A percentile compares a stretch with the other conserved stretches of the same genome.
phyloP scores from a whole-genome alignment of 495 filamentous ascomycete species.

The Cercophora sp. region DNA sequence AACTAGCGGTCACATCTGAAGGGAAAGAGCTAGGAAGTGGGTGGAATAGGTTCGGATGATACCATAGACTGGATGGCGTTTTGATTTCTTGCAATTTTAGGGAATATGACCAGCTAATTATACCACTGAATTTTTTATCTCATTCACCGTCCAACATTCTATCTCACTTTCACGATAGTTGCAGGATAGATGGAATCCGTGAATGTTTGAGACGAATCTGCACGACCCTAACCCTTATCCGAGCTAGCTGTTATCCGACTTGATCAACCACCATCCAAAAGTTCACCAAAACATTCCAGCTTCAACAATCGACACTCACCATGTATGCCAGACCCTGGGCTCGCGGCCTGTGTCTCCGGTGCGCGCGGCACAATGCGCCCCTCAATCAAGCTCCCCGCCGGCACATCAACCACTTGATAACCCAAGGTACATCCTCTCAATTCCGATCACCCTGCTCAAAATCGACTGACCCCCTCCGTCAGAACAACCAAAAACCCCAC shows the following conservation, averaged over 20 bases:
- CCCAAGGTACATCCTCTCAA: slow-evolving; percentile 15
- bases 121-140: too few relatives aligned
- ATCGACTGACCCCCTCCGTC: background rate
- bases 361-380: slow-evolving; percentile 10
- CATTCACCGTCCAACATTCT: too few relatives aligned
- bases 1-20: slow-evolving; percentile 68
- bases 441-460: background rate
- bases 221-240: slow-evolving; percentile 10
- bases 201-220: too few relatives aligned
- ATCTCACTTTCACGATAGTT: background rate
- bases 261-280: too few relatives aligned
- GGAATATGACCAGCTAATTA: background rate
- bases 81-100: background rate
- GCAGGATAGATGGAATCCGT: too few relatives aligned
- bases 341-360: slow-evolving; percentile 19
- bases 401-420: slow-evolving; percentile 29
- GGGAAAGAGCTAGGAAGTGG: slow-evolving; percentile 42
- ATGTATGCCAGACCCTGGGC: slow-evolving; percentile 25
- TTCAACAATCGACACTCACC: too few relatives aligned
- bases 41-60: slow-evolving; percentile 10
- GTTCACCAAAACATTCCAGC: too few relatives aligned
- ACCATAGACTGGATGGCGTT: slow-evolving; percentile 4
- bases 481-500: too few relatives aligned
- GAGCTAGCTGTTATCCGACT: too few relatives aligned
- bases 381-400: slow-evolving; percentile 17